Evolutionary conservation across 345 rosid genomes (phyloP), one percentile per base, ranked within the genome.

Genomic region (Isatis tinctoria): DNA sequence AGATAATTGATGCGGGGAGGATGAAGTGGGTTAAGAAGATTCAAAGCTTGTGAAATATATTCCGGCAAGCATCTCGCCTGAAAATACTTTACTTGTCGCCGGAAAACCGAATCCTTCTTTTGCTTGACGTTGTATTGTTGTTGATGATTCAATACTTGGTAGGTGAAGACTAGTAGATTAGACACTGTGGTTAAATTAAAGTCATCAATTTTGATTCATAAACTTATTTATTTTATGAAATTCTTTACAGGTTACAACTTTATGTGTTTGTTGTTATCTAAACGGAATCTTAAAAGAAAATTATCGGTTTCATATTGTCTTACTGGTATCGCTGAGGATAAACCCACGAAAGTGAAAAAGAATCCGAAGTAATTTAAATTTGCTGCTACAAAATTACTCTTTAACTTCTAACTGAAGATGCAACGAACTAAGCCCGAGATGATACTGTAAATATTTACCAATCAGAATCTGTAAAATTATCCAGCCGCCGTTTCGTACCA

Each of bases 1-100:
- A 86, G 83, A 87, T 91, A 9, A 83, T 94, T 3, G 98, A 94
- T 74, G 53, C 67, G 4, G 96, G 98, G 74, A 91, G 97, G 83
- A 72, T 88, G 83, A 81, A 72, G 81, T 91, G 97, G 95, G 81
- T 83, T 53, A 84, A 74, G 75, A 85, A 35, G 82, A 80, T 13
- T 62, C 93, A 0, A 79, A 79, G 69, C 78, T 94, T 14, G 83
- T 94, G 10, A 94, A 89, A 81, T 94, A 91, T 58, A 93, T 88
- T 7, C 89, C 95, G 12, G 53, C 87, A n/a, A 82, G 74, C 75
- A 78, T 90, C 65, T 94, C 97, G 1, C 98, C 97, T 0, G 98
- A 91, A 83, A 91, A 88, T 77, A 87, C 84, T 83, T 81, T 94
- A 59, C 75, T 94, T 39, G 59, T 94, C 16, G 97, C 89, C 69